Conservation (phyloP, 305 asterid species). For the Rubia tinctorum region DNA sequence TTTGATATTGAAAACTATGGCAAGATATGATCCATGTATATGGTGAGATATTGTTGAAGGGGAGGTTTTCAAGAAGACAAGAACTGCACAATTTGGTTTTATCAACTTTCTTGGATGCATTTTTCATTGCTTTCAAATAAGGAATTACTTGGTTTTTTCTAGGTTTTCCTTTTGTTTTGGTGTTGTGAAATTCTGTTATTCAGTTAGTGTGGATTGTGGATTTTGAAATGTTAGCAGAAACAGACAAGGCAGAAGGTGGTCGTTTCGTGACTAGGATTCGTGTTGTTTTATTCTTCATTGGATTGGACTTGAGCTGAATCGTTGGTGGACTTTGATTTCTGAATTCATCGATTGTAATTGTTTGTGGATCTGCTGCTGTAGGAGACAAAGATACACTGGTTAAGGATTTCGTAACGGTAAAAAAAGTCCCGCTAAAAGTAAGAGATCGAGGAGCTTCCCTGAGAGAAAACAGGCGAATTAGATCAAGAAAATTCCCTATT, state of each 20-base stretch:
- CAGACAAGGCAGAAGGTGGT: not conserved
- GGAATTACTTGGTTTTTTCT: not conserved
- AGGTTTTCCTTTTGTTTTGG: not conserved
- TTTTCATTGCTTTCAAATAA: not conserved
- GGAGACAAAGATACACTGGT: not conserved
- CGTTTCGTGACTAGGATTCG: constrained; percentile 5
- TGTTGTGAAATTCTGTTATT: not conserved
- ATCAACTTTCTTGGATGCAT: not conserved
- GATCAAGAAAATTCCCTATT: not conserved
- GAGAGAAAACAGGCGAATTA: not conserved
- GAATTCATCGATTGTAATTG: not conserved
- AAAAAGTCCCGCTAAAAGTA: not conserved
- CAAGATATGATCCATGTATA: not conserved
- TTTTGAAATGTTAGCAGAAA: not conserved
- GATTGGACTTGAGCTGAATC: not conserved
- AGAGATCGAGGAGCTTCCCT: not conserved
- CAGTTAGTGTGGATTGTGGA: not conserved
- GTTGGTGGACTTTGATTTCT: not conserved
- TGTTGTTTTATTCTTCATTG: not conserved
- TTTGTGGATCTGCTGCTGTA: constrained; percentile 1
- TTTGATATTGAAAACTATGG: not conserved
- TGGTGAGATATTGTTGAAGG: not conserved
- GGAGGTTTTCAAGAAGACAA: too few relatives aligned
- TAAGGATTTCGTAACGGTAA: not conserved
- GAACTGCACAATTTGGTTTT: not conserved